Evolutionary conservation across 2,329 filamentous ascomycete species (phyloP), one percentile per base, ranked within the genome.

Genomic region (Botrytis fragariae): DNA sequence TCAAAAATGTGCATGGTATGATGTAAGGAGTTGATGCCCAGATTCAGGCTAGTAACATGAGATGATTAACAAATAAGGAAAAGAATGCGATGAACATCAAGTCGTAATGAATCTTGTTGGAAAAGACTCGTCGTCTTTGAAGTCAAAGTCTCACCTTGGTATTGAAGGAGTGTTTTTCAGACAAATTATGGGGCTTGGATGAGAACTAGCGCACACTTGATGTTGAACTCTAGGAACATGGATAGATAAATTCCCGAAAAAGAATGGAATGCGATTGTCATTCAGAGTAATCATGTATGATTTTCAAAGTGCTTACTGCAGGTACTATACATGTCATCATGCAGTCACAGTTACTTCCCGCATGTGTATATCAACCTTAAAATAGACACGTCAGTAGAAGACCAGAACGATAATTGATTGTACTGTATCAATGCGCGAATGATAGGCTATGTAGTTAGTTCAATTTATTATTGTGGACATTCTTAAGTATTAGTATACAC

Each of bases 231-330:
- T 25, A 18, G 20, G 29, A 35, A 48, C 32, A 51, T n/a, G 12
- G 14, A 25, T n/a, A 63, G 14, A 16, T 4, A 37, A 10, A 20
- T 54, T 42, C 16, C 16, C 9, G 1, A 20, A 29, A 68, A 39
- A 20, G 14, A 22, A 63, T 18, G 37, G 39, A 63, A 63, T 42
- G 7, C n/a, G 6, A 57, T 57, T 29, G 7, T 18, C 51, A 48
- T 22, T 9, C 64, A 39, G 25, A n/a, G 32, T 37, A 29, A 9
- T 45, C 14, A 45, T 37, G 44, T 22, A 37, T 37, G 4, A 37
- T 18, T 25, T 63, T 54, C 4, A 25, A 45, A 70, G 54, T 70
- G 68, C 68, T 70, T 35, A 70, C 29, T 70, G 39, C 68, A 69
- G n/a, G 22, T 61, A 61, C 20, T 69, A 29, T 18, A 62, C 29